These are phyloP conservation scores for Pyrus bretschneideri DNA, from an alignment of 306 rosid species.

Conservation along the genomic window DNA sequence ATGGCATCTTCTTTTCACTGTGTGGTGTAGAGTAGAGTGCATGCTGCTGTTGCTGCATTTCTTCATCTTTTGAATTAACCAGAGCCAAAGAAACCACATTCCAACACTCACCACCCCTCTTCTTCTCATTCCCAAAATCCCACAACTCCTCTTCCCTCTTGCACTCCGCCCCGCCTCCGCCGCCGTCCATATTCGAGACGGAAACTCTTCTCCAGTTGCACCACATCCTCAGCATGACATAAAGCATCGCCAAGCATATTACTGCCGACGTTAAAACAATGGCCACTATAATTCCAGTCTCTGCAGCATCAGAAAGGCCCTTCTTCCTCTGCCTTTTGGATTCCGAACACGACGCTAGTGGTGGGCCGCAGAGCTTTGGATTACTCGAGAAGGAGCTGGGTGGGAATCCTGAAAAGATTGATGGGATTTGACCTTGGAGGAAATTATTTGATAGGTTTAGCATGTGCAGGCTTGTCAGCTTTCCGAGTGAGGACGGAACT, in stretches of 20 bases:
- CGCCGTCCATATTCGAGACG: slow-evolving; percentile 51
- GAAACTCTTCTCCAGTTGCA: slow-evolving; percentile 77
- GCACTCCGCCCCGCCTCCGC: slow-evolving; percentile 22
- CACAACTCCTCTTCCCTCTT: slow-evolving; percentile 40
- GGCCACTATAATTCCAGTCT: slow-evolving; percentile 59
- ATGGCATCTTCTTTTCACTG: slow-evolving; percentile 27
- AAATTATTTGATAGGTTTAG: slow-evolving; percentile 72
- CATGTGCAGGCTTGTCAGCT: slow-evolving; percentile 73
- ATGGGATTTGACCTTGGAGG: slow-evolving; percentile 69
- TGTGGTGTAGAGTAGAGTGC: slow-evolving; percentile 50
- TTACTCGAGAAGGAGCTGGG: slow-evolving; percentile 65
- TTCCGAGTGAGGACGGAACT: slow-evolving; percentile 59
- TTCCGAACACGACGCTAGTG: slow-evolving; percentile 49
- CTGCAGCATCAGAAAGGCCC: slow-evolving; percentile 53
- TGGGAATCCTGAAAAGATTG: slow-evolving; percentile 61
- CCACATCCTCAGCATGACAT: slow-evolving; percentile 90
- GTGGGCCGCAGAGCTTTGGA: slow-evolving; percentile 58
- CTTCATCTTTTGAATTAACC: not conserved
- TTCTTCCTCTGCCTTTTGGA: slow-evolving; percentile 25
- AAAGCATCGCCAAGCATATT: slow-evolving; percentile 64
- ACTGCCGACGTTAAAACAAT: slow-evolving; percentile 65
- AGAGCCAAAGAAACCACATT: slow-evolving; percentile 50
- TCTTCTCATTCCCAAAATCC: slow-evolving; percentile 35
- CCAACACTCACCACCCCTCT: slow-evolving; percentile 66
- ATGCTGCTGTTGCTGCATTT: slow-evolving; percentile 30